Evolutionary conservation across 1,284 basidiomycete genomes (phyloP).

Genomic region (Pseudozyma pruni): DNA sequence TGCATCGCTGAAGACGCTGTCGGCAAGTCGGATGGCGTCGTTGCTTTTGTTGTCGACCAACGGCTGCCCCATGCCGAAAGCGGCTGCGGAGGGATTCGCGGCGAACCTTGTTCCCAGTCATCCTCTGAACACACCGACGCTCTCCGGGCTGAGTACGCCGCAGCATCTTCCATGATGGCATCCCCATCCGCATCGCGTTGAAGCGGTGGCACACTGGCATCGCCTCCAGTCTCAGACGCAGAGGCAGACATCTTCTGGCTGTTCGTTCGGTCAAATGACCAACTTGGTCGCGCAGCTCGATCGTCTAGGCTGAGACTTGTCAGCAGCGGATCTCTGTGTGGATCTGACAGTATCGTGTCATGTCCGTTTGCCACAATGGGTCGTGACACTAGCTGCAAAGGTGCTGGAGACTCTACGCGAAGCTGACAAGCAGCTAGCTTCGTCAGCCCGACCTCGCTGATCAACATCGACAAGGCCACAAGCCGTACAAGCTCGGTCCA

Average conservation of each 20-base stretch:
- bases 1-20: neutral
- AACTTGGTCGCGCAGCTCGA: neutral
- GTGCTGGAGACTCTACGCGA: constrained; percentile 12
- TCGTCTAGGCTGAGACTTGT: constrained; percentile 34
- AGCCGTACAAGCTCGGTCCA: constrained; percentile 8
- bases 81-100: neutral
- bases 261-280: neutral
- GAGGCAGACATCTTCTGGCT: neutral
- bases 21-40: neutral
- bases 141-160: constrained; percentile 16
- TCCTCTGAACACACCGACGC: constrained; percentile 20
- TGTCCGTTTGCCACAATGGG: constrained; percentile 7
- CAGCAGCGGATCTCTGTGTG: constrained; percentile 13
- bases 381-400: constrained; percentile 33
- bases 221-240: neutral
- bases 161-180: constrained; percentile 39
- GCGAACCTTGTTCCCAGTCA: constrained; percentile 8
- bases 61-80: constrained; percentile 1
- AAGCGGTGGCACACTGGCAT: neutral
- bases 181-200: constrained; percentile 36
- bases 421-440: constrained; percentile 12
- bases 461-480: constrained; percentile 3
- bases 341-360: neutral
- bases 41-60: constrained; percentile 1
- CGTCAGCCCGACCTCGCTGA: constrained; percentile 14